Percentiles rank a stretch among this genome's conserved stretches.
These are phyloP conservation scores for Lactarius deliciosus DNA, from an alignment of 768 basidiomycete species.

Conservation along the genomic window DNA sequence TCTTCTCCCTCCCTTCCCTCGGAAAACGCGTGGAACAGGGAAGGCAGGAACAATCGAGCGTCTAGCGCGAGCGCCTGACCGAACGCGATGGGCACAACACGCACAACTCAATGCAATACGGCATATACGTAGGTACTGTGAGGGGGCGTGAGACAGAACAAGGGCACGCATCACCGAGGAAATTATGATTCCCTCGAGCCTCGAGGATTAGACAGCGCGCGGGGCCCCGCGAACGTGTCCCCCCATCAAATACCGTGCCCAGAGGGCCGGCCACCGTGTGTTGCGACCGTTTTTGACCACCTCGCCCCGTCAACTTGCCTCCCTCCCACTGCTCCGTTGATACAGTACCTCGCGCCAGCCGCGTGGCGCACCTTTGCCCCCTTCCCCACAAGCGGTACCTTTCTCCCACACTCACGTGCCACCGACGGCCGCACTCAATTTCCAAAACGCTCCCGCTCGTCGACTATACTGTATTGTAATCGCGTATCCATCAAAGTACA, in stretches of 20 bases:
- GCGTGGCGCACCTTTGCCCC: constrained; percentile 12
- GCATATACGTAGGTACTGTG: neutral
- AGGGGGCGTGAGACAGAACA: neutral
- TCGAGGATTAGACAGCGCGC: constrained; percentile 22
- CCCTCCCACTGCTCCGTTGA: neutral
- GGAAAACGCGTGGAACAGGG: constrained; percentile 22
- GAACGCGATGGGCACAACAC: neutral
- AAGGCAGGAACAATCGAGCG: constrained; percentile 10
- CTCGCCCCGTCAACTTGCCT: neutral
- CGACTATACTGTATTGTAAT: neutral
- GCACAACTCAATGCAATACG: constrained; percentile 1
- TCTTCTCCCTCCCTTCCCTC: neutral
- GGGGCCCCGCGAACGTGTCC: constrained; percentile 26
- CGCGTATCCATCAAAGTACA: neutral
- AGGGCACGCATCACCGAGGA: constrained; percentile 12
- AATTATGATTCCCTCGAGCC: constrained; percentile 9
- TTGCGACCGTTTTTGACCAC: neutral
- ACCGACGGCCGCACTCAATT: neutral
- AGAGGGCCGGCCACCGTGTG: constrained; percentile 11
- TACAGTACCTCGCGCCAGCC: constrained; percentile 16
- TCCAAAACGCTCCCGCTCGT: neutral
- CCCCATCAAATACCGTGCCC: constrained; percentile 18
- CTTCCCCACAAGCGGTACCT: constrained; percentile 7
- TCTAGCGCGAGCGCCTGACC: neutral
- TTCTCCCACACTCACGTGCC: constrained; percentile 9